Evolutionary conservation across 225 moss, liverwort and hornwort species (phyloP).

Genomic region (Neckera pumila): DNA sequence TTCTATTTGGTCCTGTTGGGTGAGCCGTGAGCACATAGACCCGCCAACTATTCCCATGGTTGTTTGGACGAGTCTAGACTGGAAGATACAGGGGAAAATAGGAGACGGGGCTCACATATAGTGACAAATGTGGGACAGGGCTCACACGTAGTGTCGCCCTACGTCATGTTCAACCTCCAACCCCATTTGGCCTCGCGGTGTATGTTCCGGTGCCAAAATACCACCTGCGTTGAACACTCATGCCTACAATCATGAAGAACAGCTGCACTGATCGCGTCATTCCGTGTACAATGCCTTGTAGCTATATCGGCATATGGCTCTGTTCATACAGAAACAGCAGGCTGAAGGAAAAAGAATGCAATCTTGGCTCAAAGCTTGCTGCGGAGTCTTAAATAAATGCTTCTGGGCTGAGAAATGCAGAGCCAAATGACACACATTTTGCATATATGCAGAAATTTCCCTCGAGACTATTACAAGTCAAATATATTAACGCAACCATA

Average conservation of each 20-base stretch:
- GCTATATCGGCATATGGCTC: neutral
- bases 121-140: neutral
- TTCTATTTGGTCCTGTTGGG: no score
- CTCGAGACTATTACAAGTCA: neutral
- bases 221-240: neutral
- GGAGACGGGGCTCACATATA: neutral
- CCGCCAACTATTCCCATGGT: no score
- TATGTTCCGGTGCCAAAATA: neutral
- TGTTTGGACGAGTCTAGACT: neutral
- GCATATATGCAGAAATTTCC: no score
- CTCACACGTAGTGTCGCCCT: neutral
- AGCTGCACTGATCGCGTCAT: neutral
- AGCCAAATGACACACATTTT: neutral
- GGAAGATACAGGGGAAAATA: neutral
- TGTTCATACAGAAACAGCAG: neutral
- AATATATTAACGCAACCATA: neutral
- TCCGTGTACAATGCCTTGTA: neutral
- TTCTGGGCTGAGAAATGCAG: neutral
- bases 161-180: neutral
- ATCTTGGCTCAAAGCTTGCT: neutral
- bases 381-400: neutral
- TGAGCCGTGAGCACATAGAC: neutral
- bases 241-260: neutral
- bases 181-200: neutral
- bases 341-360: conserved; percentile 3